These are phyloP conservation scores for Phanerochaete carnosa DNA, from an alignment of 768 basidiomycete genomes.

Conservation along the genomic window DNA sequence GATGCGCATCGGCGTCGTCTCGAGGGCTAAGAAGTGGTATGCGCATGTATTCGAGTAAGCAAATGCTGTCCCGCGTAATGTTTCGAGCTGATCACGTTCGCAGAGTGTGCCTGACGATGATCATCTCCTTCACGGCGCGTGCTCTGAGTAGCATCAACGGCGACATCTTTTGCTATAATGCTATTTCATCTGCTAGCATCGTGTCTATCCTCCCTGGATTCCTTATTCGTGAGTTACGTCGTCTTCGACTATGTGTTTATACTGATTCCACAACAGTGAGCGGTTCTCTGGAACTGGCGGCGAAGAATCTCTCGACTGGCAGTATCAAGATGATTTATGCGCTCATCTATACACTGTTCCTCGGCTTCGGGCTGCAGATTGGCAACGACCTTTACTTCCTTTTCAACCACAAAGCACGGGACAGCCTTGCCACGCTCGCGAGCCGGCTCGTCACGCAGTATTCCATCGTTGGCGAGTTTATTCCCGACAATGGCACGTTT, in stretches of 20 bases:
- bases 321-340: constrained; percentile 86
- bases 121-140: constrained; percentile 77
- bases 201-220: constrained; percentile 88
- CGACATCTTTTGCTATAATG: constrained; percentile 83
- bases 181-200: constrained; percentile 82
- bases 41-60: constrained; percentile 89
- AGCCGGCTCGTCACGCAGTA: constrained; percentile 45
- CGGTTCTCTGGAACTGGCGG: constrained; percentile 77
- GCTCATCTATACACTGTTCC: constrained; percentile 75
- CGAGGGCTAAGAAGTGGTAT: constrained; percentile 68
- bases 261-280: constrained; percentile 42
- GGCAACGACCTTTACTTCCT: constrained; percentile 77
- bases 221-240: constrained; percentile 55
- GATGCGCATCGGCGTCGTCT: constrained; percentile 63
- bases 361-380: constrained; percentile 81
- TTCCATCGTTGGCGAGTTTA: constrained; percentile 60
- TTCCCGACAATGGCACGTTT: constrained; percentile 51
- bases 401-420: constrained; percentile 56
- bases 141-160: constrained; percentile 74
- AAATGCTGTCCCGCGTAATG: neutral
- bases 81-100: neutral
- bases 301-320: constrained; percentile 78
- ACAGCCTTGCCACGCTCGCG: constrained; percentile 47
- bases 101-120: constrained; percentile 77
- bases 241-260: neutral